A percentile compares a stretch with the other conserved stretches of the same genome.
phyloP scores from a whole-genome alignment of 2,329 filamentous ascomycete genomes.

The Arthrobotrys entomopaga region DNA sequence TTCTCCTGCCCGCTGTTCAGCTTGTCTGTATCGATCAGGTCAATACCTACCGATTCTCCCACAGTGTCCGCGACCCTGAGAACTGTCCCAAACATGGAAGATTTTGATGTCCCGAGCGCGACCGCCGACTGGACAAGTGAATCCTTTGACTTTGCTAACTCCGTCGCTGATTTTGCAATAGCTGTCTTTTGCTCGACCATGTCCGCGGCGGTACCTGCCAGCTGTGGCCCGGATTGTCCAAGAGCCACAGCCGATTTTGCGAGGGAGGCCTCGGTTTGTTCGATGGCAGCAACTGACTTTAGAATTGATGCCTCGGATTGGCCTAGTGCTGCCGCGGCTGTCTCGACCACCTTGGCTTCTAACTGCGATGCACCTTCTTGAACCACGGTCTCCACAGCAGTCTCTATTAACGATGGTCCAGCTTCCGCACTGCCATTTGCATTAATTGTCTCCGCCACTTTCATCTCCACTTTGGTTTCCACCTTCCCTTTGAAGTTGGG shows the following conservation, averaged over 20 bases:
- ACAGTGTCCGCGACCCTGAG: constrained; percentile 18
- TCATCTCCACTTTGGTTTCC: constrained; percentile 34
- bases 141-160: constrained; percentile 36
- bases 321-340: background rate
- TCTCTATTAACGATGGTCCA: constrained; percentile 12
- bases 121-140: constrained; percentile 33
- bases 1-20: constrained; percentile 4
- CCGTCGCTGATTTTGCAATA: constrained; percentile 9
- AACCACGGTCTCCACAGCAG: background rate
- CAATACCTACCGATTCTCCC: constrained; percentile 28
- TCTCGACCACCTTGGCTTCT: constrained; percentile 11
- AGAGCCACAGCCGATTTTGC: constrained; percentile 28
- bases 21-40: constrained; percentile 25
- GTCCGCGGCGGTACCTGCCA: background rate
- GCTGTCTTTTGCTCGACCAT: constrained; percentile 22
- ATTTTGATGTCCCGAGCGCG: constrained; percentile 29
- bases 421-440: constrained; percentile 7
- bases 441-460: constrained; percentile 19
- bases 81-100: constrained; percentile 13
- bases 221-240: constrained; percentile 11
- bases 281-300: constrained; percentile 22
- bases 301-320: constrained; percentile 16
- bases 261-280: constrained; percentile 18
- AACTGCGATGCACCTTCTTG: background rate
- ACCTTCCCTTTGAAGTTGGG: constrained; percentile 13